Evolutionary conservation across 257 asterid genomes (phyloP), one percentile per base, ranked within the genome.

Genomic region (Eucommia ulmoides): DNA sequence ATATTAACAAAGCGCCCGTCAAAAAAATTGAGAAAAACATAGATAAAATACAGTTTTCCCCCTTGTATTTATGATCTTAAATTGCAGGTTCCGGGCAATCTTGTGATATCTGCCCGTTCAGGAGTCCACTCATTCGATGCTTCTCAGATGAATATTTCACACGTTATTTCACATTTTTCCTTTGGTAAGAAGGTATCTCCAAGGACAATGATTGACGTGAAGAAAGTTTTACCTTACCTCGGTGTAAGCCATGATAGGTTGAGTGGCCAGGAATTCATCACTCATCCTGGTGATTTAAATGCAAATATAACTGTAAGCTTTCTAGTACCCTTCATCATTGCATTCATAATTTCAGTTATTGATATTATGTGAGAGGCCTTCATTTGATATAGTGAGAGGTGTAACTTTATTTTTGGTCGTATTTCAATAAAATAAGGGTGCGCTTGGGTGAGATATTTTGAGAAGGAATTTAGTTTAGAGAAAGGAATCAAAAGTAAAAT

Each of bases 141-240:
- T 59, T 77, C 99, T 61, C 74, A 83, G 81, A 91, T 91, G 99
- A 91, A 91, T 78, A 91, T 86, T 93, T 86, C 97, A 0, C 99
- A 83, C 63, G 70, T 79, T 44, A 72, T 86, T 68, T 62, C 80
- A 64, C 86, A 80, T 57, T 77, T 91, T 61, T 75, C 89, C 41
- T 91, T 91, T 24, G 99, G 97, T 60, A 86, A 78, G 75, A 77
- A 49, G 70, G 65, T 86, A 56, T 56, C 93, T 58, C 83, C 94
- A 24, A 65, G 72, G 61, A 78, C 65, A 52, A 77, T 70, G 76
- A 83, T 67, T 50, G 99, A 83, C 55, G 33, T 86, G 66, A 83
- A 75, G 74, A 67, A 80, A 52, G 52, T 86, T 57, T 70, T 73
- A 64, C 99, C 94, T 33, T 70, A 76, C 74, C 76, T 91, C 41